phyloP scores from a whole-genome alignment of 2,329 filamentous ascomycete species.

The Chalaropsis ovoidea region DNA sequence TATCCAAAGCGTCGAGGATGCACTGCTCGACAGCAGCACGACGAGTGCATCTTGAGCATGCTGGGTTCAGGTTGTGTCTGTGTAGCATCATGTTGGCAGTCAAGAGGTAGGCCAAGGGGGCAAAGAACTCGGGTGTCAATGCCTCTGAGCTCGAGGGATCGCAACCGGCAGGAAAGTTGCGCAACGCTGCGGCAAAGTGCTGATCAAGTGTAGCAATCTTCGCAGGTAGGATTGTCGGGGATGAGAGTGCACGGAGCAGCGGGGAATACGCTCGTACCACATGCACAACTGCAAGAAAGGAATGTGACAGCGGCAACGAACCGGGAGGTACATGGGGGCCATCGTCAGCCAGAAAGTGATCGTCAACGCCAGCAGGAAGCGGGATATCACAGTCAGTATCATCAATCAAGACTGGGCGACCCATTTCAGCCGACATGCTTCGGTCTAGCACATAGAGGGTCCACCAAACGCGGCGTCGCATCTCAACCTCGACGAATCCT shows the following conservation, averaged over 20 bases:
- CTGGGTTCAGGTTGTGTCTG: conserved; percentile 73
- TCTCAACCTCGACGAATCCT: conserved; percentile 63
- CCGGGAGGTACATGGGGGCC: conserved; percentile 45
- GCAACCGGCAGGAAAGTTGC: conserved; percentile 64
- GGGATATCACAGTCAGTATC: conserved; percentile 80
- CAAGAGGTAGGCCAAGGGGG: conserved; percentile 67
- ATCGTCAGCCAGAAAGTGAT: conserved; percentile 59
- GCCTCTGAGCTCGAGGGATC: conserved; percentile 55
- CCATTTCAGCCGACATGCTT: conserved; percentile 66
- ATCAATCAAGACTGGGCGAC: conserved; percentile 70
- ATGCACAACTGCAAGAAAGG: conserved; percentile 68
- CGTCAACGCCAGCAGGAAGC: conserved; percentile 70
- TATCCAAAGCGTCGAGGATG: conserved; percentile 63
- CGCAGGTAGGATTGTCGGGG: conserved; percentile 53
- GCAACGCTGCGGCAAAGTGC: conserved; percentile 66
- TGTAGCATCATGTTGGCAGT: conserved; percentile 77
- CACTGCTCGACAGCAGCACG: conserved; percentile 67
- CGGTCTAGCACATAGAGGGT: conserved; percentile 83
- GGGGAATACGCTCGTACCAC: conserved; percentile 69
- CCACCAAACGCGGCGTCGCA: conserved; percentile 88
- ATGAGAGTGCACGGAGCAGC: conserved; percentile 59
- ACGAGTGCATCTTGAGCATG: conserved; percentile 55
- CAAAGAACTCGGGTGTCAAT: conserved; percentile 63
- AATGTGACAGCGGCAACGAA: conserved; percentile 52
- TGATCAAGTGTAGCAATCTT: conserved; percentile 70